phyloP scores from a whole-genome alignment of 805 yeast genomes.

The Yarrowia sp. region DNA sequence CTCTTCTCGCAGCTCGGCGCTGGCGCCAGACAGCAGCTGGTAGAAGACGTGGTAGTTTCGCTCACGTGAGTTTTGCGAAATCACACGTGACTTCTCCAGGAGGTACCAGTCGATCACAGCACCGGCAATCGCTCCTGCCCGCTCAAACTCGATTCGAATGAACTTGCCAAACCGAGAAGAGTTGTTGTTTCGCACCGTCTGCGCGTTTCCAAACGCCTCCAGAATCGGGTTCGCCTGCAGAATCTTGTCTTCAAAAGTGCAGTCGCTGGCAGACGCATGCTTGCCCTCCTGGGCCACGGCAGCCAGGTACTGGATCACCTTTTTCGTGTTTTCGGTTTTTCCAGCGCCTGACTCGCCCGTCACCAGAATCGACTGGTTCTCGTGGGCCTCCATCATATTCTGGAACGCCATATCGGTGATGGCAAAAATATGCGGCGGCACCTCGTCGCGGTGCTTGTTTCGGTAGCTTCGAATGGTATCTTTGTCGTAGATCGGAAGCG shows the following conservation, averaged over 20 bases:
- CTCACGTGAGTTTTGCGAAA: conserved; percentile 74
- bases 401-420: conserved; percentile 86
- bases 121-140: conserved; percentile 72
- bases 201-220: conserved; percentile 97
- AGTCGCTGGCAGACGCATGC: conserved; percentile 32
- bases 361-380: conserved; percentile 90
- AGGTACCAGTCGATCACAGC: conserved; percentile 96
- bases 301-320: conserved; percentile 89
- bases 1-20: conserved; percentile 50
- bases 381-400: conserved; percentile 68
- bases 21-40: conserved; percentile 77
- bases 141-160: conserved; percentile 79
- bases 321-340: conserved; percentile 95
- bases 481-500: conserved; percentile 71
- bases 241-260: conserved; percentile 79
- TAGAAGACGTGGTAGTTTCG: conserved; percentile 94
- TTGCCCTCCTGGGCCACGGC: conserved; percentile 61
- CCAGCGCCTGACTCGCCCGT: conserved; percentile 99
- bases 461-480: conserved; percentile 66
- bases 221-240: conserved; percentile 93
- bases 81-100: conserved; percentile 91
- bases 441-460: conserved; percentile 54
- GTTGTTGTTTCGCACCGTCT: conserved; percentile 90
- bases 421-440: conserved; percentile 89
- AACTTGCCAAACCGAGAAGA: conserved; percentile 98